Conservation (phyloP, 2,329 filamentous ascomycete species). For the Zarea fungicola region DNA sequence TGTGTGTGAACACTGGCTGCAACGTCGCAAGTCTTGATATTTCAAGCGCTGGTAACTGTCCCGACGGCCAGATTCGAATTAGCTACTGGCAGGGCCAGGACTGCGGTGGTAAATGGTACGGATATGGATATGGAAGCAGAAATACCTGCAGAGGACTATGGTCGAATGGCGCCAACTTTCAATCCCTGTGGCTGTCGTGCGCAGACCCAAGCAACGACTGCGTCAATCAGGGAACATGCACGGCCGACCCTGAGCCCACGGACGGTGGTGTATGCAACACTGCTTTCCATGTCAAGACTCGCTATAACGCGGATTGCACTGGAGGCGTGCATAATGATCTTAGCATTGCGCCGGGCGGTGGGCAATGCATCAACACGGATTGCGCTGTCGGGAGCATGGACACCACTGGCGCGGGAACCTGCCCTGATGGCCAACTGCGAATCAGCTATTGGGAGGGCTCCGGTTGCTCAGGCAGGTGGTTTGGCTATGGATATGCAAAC, state of each 20-base stretch:
- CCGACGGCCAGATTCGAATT: slow-evolving; percentile 2
- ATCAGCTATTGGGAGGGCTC: slow-evolving; percentile 10
- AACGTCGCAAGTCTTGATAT: slow-evolving; percentile 6
- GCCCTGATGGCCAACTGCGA: slow-evolving; percentile 1
- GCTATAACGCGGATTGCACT: slow-evolving; percentile 5
- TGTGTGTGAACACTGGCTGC: slow-evolving; percentile 5
- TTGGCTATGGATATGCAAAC: slow-evolving; percentile 6
- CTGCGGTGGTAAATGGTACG: slow-evolving; percentile 9
- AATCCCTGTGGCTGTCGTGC: slow-evolving; percentile 4
- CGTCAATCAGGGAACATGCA: slow-evolving; percentile 3
- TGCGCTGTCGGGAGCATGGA: slow-evolving; percentile 3
- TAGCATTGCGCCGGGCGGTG: background rate
- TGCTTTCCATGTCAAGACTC: slow-evolving; percentile 1
- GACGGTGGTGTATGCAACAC: background rate
- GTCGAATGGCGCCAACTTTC: slow-evolving; percentile 2
- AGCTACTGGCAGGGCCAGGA: slow-evolving; percentile 8
- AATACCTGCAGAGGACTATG: slow-evolving; percentile 3
- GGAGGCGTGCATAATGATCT: slow-evolving; percentile 8
- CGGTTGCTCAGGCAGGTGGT: slow-evolving; percentile 7
- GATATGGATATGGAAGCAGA: slow-evolving; percentile 9
- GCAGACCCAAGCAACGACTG: slow-evolving; percentile 1
- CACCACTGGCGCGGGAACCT: background rate
- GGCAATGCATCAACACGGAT: slow-evolving; percentile 12
- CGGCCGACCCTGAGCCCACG: background rate
- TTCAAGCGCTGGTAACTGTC: background rate